Percentiles rank a stretch among this genome's conserved stretches.
phyloP scores from a whole-genome alignment of 805 yeast species.

The Candida coleopterorum region DNA sequence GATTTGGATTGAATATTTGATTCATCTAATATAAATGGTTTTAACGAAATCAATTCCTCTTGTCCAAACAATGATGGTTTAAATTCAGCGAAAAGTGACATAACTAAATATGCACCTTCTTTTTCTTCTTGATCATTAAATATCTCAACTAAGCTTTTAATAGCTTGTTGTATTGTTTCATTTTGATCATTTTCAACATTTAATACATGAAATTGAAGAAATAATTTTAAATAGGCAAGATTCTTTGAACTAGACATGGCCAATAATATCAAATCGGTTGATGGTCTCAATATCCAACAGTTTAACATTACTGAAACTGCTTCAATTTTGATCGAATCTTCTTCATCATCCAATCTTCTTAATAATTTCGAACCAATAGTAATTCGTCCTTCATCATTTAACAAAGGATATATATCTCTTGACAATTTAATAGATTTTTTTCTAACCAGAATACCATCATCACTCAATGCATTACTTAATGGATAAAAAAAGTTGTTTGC shows the following conservation, averaged over 20 bases:
- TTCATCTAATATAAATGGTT: constrained; percentile 57
- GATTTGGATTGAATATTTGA: constrained; percentile 32
- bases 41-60: constrained; percentile 62
- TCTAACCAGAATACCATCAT: constrained; percentile 61
- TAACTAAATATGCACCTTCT: constrained; percentile 36
- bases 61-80: constrained; percentile 53
- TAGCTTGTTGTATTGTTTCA: neutral
- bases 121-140: constrained; percentile 29
- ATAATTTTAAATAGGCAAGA: constrained; percentile 5
- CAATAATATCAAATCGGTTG: constrained; percentile 15
- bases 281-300: constrained; percentile 3
- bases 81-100: constrained; percentile 54
- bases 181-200: constrained; percentile 14
- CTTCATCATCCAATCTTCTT: constrained; percentile 64
- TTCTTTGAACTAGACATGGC: constrained; percentile 33
- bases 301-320: constrained; percentile 4
- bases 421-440: constrained; percentile 55
- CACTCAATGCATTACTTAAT: constrained; percentile 47
- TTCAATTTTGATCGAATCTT: constrained; percentile 40
- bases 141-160: constrained; percentile 27
- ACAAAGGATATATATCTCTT: constrained; percentile 37
- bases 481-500: constrained; percentile 46
- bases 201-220: constrained; percentile 42
- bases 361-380: constrained; percentile 50
- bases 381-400: constrained; percentile 30